Evolutionary conservation across 2,329 filamentous ascomycete species (phyloP).

Genomic region (Trichoderma polysporum): DNA sequence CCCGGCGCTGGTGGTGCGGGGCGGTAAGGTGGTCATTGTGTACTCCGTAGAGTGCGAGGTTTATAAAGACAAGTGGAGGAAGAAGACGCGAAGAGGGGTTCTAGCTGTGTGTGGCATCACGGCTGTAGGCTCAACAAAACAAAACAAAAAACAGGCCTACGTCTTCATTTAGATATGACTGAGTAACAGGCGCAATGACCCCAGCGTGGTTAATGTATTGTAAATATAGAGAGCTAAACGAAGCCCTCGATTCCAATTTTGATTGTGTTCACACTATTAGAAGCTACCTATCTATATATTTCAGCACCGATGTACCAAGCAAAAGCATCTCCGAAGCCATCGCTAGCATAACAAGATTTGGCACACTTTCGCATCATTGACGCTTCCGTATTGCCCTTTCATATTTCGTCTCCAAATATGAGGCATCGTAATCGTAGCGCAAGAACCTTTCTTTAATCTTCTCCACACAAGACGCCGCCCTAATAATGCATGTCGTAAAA

Average conservation of each 20-base stretch:
- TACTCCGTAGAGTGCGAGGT: background rate
- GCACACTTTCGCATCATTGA: background rate
- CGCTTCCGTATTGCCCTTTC: background rate
- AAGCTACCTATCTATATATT: background rate
- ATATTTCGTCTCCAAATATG: background rate
- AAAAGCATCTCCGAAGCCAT: background rate
- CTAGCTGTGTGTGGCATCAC: background rate
- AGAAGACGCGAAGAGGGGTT: background rate
- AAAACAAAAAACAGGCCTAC: background rate
- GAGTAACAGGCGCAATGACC: constrained; percentile 14
- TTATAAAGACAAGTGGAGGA: background rate
- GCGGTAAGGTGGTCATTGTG: background rate
- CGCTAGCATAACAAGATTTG: background rate
- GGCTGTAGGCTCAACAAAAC: background rate
- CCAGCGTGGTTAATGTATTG: constrained; percentile 14
- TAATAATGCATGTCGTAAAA: background rate
- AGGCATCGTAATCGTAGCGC: background rate
- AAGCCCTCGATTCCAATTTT: constrained; percentile 7
- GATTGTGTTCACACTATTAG: background rate
- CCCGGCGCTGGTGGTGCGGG: constrained; percentile 29
- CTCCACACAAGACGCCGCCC: background rate
- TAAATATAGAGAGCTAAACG: constrained; percentile 15
- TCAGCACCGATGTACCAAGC: background rate
- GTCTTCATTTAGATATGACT: background rate
- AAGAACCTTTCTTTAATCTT: background rate